Percentiles rank a stretch among this genome's conserved stretches.
These are phyloP conservation scores for Xylaria acuta DNA, from an alignment of 495 filamentous ascomycete genomes.

Conservation along the genomic window DNA sequence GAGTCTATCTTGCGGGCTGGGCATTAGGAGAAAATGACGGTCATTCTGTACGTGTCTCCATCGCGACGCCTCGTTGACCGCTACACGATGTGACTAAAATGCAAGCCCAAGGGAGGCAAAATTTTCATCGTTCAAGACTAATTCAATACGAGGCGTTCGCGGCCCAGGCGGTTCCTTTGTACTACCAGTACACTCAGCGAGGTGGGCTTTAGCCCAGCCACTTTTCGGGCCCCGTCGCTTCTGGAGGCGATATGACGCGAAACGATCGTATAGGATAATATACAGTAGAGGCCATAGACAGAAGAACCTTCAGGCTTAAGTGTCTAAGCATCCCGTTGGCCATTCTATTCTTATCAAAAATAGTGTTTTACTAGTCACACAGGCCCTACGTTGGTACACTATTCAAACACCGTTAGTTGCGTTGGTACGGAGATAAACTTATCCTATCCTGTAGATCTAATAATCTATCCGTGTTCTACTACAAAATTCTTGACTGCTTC, in stretches of 20 bases:
- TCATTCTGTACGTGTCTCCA: not conserved
- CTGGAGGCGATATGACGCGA: not conserved
- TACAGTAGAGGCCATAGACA: not conserved
- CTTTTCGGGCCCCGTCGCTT: not conserved
- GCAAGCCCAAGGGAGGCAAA: not conserved
- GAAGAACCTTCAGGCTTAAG: not conserved
- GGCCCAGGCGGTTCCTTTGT: not conserved
- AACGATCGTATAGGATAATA: not conserved
- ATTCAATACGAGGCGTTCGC: not conserved
- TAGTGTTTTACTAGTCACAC: not conserved
- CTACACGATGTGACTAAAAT: not conserved
- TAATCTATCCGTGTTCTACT: not conserved
- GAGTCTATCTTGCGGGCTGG: not conserved
- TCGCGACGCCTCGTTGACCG: slow-evolving; percentile 16
- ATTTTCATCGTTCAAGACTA: not conserved
- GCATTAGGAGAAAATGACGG: not conserved
- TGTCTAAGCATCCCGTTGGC: no score
- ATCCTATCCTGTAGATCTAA: not conserved
- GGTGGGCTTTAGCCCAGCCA: not conserved
- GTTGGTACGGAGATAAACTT: not conserved
- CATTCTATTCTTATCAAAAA: not conserved
- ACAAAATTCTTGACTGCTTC: not conserved
- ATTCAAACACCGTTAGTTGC: not conserved
- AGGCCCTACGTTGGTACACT: not conserved
- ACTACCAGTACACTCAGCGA: not conserved